Conservation (phyloP, 768 basidiomycete genomes). For the Tricholoma sp. region DNA sequence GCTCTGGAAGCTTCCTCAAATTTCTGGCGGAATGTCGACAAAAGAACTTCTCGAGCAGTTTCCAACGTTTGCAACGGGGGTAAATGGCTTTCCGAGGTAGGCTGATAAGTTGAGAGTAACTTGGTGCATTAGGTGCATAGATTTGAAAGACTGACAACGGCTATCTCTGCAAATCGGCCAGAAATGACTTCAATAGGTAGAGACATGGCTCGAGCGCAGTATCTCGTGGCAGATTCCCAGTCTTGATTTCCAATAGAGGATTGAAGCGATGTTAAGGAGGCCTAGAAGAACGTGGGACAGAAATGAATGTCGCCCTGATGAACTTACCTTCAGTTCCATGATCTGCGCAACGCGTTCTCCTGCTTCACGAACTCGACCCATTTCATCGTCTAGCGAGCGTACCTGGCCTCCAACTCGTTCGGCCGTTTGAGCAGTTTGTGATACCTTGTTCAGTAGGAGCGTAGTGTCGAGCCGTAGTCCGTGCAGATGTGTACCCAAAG, state of each 20-base stretch:
- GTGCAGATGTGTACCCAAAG: constrained; percentile 58
- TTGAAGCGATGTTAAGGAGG: constrained; percentile 43
- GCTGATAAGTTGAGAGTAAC: constrained; percentile 43
- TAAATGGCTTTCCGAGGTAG: constrained; percentile 81
- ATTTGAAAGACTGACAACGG: constrained; percentile 58
- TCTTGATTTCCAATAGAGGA: constrained; percentile 81
- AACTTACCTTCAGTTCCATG: constrained; percentile 84
- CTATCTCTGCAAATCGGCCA: constrained; percentile 79
- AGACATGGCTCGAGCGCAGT: constrained; percentile 88
- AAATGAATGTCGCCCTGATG: neutral
- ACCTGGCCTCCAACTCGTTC: constrained; percentile 92
- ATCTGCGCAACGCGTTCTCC: constrained; percentile 90
- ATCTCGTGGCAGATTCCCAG: constrained; percentile 93
- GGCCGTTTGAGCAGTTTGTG: constrained; percentile 70
- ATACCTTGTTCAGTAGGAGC: constrained; percentile 52
- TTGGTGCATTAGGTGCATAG: neutral
- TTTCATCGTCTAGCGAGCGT: constrained; percentile 85
- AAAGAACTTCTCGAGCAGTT: constrained; percentile 64
- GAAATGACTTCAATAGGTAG: constrained; percentile 72
- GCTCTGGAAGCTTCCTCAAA: constrained; percentile 79
- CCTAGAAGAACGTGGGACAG: constrained; percentile 21
- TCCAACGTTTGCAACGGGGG: constrained; percentile 84
- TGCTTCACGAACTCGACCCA: constrained; percentile 83
- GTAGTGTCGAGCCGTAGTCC: constrained; percentile 54
- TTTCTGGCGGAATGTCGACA: constrained; percentile 70